Evolutionary conservation across 139 green algal species (phyloP).

Genomic region (Closterium sp.): DNA sequence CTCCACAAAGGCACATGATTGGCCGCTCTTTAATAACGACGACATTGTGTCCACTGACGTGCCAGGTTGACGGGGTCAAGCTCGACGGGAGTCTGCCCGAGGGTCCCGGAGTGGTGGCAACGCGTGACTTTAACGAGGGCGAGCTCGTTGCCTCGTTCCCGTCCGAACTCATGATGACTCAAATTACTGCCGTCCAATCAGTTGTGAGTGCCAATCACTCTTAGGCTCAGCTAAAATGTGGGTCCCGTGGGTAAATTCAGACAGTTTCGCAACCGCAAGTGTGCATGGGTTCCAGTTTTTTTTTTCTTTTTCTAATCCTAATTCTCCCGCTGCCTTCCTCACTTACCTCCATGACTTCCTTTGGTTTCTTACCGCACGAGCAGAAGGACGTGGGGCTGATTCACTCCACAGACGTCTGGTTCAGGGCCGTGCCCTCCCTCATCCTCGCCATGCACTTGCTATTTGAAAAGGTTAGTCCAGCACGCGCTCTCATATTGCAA

Average conservation of each 20-base stretch:
- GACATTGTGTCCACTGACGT: background rate
- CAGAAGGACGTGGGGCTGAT: constrained; percentile 40
- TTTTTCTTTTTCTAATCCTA: background rate
- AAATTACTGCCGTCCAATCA: constrained; percentile 6
- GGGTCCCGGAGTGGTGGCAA: constrained; percentile 22
- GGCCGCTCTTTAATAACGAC: background rate
- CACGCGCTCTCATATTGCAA: background rate
- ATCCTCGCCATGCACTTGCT: constrained; percentile 41
- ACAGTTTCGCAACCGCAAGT: background rate
- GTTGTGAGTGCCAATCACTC: background rate
- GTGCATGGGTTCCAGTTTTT: background rate
- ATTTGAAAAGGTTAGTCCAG: constrained; percentile 34
- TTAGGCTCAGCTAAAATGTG: background rate
- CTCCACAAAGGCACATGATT: too few species aligned
- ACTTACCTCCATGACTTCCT: background rate
- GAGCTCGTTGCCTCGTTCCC: constrained; percentile 22
- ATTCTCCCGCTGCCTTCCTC: background rate
- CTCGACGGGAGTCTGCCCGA: constrained; percentile 20
- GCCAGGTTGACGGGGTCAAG: constrained; percentile 14
- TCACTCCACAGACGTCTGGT: constrained; percentile 16
- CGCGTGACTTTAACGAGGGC: constrained; percentile 3
- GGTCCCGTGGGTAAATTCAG: background rate
- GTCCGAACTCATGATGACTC: constrained; percentile 26
- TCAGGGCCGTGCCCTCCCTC: constrained; percentile 31
- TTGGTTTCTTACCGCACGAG: background rate